Evolutionary conservation across 2,329 filamentous ascomycete species (phyloP), one percentile per base, ranked within the genome.

Genomic region (Talaromyces sp.): DNA sequence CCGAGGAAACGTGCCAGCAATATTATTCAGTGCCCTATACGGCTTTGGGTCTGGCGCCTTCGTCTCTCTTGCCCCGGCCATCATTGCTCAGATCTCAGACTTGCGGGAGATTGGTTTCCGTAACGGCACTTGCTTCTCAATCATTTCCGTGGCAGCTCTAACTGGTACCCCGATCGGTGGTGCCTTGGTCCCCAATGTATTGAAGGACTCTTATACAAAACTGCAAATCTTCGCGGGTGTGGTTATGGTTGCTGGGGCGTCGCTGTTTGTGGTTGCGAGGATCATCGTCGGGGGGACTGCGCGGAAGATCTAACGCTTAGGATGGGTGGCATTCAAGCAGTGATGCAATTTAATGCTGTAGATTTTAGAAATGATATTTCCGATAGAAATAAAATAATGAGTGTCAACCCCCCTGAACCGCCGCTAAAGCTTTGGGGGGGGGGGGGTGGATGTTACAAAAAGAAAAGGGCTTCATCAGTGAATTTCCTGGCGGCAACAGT

Each of bases 1-100:
- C 10, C 74, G 72, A 3, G 75, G 75, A 33, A 81, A 85, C 9
- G 79, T 80, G 0, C 79, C 82, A 1, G 82, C 86, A 52, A 79
- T 90, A 45, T 76, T 84, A 32, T 90, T 89, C 67, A 79, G 82
- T 11, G 76, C 81, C n/a, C 70, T 89, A 6, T 91, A 88, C 60
- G 88, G 87, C 16, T 89, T 90, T 66, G 80, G 80, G 13, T 86
- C 83, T 0, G 88, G 88, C 11, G 82, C 83, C 2, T 88, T 86
- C 61, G 82, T 88, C 32, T 82, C 82, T 0, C 73, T 90, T 16
- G 77, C 77, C 0, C 85, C 88, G 0, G 80, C 86, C 0, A 74
- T 88, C 13, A 76, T 91, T 19, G 86, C 86, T 1, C 86, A 91
- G 63, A 87, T 91, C 56, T 86, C 83, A 1, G 86, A 89, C 41